These are phyloP conservation scores for Malus domestica DNA, from an alignment of 306 rosid species.

Conservation along the genomic window DNA sequence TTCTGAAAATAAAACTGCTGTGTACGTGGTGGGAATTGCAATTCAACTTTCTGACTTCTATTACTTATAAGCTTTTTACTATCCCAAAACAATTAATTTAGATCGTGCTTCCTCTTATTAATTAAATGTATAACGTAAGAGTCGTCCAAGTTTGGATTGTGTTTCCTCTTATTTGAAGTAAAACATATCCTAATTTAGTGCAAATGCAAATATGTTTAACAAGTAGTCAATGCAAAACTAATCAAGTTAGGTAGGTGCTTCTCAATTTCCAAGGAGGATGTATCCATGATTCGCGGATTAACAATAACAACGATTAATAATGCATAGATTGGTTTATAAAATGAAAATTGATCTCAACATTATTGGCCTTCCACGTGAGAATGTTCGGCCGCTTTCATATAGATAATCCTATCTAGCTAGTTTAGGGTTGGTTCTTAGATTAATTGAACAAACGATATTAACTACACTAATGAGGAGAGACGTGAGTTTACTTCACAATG, in stretches of 20 bases:
- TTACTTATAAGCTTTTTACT: background rate
- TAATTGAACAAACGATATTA: too few relatives aligned
- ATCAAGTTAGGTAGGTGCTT: background rate
- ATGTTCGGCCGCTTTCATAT: background rate
- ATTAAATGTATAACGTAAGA: background rate
- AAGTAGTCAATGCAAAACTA: background rate
- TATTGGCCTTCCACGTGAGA: background rate
- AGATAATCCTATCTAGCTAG: background rate
- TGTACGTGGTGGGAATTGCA: background rate
- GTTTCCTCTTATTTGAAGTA: background rate
- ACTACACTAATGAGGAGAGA: too few relatives aligned
- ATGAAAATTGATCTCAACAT: background rate
- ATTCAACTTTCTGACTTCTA: background rate
- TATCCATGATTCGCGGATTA: background rate
- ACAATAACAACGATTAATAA: background rate
- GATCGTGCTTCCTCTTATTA: background rate
- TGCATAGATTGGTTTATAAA: background rate
- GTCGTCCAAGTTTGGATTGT: background rate
- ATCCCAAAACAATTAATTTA: background rate
- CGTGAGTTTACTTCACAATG: too few relatives aligned
- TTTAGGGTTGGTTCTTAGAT: background rate
- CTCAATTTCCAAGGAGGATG: constrained; percentile 16
- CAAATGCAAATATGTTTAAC: too few relatives aligned
- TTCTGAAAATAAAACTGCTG: background rate
- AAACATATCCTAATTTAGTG: background rate